These are phyloP conservation scores for Neofusicoccum umdonicola DNA, from an alignment of 2,329 filamentous ascomycete genomes.

Conservation along the genomic window DNA sequence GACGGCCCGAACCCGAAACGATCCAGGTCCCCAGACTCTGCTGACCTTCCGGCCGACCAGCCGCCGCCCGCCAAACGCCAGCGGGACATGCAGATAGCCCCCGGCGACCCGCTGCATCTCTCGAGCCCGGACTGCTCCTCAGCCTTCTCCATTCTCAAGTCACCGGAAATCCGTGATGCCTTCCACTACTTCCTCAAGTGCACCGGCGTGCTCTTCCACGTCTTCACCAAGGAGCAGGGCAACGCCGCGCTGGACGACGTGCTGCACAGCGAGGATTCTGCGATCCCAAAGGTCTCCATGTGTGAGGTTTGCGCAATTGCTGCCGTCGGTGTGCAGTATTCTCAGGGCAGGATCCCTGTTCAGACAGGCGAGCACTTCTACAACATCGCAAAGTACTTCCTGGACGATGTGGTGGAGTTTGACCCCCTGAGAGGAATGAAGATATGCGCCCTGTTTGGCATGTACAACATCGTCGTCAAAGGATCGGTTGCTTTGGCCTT, in stretches of 20 bases:
- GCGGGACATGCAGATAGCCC: not conserved
- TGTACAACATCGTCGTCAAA: slow-evolving; percentile 26
- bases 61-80: not conserved
- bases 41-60: not conserved
- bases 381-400: slow-evolving; percentile 20
- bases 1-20: not conserved
- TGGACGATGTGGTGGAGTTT: slow-evolving; percentile 22
- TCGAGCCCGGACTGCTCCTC: not conserved
- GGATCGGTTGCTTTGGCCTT: slow-evolving; percentile 23
- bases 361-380: slow-evolving; percentile 24
- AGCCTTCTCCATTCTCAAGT: not conserved
- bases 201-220: slow-evolving; percentile 22
- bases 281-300: slow-evolving; percentile 10
- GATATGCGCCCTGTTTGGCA: slow-evolving; percentile 22
- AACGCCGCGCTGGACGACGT: slow-evolving; percentile 18
- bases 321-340: slow-evolving; percentile 22
- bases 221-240: slow-evolving; percentile 20
- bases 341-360: slow-evolving; percentile 16
- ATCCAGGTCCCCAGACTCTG: not conserved
- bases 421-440: slow-evolving; percentile 25
- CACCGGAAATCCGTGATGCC: not conserved
- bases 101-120: not conserved
- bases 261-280: slow-evolving; percentile 3
- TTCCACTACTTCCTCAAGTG: slow-evolving; percentile 22
- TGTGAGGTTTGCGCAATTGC: slow-evolving; percentile 24